Evolutionary conservation across 2,329 filamentous ascomycete species (phyloP).

Genomic region (Trichoderma cornu-damae): DNA sequence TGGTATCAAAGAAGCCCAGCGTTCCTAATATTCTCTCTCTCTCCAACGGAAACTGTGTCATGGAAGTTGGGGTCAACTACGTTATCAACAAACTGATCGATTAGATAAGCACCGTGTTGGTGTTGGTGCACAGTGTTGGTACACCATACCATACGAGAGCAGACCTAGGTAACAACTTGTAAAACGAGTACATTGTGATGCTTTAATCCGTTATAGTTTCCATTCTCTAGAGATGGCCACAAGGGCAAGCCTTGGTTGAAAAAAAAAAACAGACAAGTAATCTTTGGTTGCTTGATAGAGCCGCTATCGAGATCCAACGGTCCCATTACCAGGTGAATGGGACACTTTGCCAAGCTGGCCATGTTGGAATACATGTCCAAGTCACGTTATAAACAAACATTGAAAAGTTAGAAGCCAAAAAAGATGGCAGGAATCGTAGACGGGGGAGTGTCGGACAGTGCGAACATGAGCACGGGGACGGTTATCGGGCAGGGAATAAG

Average conservation of each 20-base stretch:
- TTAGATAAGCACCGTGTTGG: no score
- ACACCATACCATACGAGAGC: no score
- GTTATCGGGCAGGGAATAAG: no score
- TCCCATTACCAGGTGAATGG: not conserved
- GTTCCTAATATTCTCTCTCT: no score
- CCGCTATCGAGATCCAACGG: not conserved
- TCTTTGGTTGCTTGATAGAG: not conserved
- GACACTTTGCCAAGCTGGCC: not conserved
- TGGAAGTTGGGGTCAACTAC: no score
- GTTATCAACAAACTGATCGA: no score
- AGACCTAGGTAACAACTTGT: slow-evolving; percentile 7
- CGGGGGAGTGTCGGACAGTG: slow-evolving; percentile 6
- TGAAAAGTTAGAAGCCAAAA: no score
- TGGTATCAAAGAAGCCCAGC: no score
- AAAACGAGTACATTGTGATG: no score
- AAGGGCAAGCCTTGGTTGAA: slow-evolving; percentile 5
- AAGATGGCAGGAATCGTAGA: not conserved
- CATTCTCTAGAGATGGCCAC: slow-evolving; percentile 5
- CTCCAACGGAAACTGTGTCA: no score
- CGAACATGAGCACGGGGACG: not conserved
- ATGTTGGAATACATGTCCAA: not conserved
- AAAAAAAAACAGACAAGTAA: not conserved
- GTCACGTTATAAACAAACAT: not conserved
- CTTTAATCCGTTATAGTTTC: no score
- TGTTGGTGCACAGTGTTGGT: no score